These are phyloP conservation scores for Dryas alaskensis DNA, from an alignment of 306 rosid species.

Conservation along the genomic window DNA sequence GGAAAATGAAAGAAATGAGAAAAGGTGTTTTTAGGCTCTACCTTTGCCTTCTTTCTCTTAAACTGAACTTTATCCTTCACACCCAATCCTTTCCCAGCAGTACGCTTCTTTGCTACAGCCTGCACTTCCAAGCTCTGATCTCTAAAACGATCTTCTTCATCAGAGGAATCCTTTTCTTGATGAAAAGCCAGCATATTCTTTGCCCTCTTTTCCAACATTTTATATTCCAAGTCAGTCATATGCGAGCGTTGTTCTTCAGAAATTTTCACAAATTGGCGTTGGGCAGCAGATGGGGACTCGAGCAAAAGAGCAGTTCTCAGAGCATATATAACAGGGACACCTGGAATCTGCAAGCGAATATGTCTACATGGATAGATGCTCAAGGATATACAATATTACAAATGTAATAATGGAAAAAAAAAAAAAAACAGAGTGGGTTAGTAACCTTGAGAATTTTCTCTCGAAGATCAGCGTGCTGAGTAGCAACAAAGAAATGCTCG, in stretches of 20 bases:
- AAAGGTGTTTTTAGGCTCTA: not conserved
- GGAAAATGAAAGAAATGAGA: not conserved
- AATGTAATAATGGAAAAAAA: not conserved
- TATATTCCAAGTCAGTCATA: conserved; percentile 45
- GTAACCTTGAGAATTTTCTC: conserved; percentile 56
- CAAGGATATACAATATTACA: not conserved
- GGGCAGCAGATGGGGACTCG: conserved; percentile 57
- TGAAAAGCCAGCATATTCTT: conserved; percentile 23
- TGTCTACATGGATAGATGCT: conserved; percentile 3
- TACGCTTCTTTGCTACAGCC: conserved; percentile 23
- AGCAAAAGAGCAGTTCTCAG: conserved; percentile 70
- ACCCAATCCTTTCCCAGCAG: conserved; percentile 28
- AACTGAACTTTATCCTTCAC: conserved; percentile 63
- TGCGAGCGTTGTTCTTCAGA: conserved; percentile 59
- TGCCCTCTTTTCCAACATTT: conserved; percentile 33
- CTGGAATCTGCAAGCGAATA: conserved; percentile 53
- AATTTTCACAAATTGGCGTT: conserved; percentile 56
- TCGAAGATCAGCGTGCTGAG: conserved; percentile 64
- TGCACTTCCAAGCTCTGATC: conserved; percentile 33
- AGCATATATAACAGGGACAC: conserved; percentile 72
- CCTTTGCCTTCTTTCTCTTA: conserved; percentile 86
- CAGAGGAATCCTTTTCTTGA: conserved; percentile 25
- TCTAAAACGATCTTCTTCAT: conserved; percentile 38
- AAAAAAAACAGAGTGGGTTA: not conserved
- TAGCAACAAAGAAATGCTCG: conserved; percentile 79